Conservation (phyloP, 495 filamentous ascomycete genomes). For the Eremomyces bilateralis region DNA sequence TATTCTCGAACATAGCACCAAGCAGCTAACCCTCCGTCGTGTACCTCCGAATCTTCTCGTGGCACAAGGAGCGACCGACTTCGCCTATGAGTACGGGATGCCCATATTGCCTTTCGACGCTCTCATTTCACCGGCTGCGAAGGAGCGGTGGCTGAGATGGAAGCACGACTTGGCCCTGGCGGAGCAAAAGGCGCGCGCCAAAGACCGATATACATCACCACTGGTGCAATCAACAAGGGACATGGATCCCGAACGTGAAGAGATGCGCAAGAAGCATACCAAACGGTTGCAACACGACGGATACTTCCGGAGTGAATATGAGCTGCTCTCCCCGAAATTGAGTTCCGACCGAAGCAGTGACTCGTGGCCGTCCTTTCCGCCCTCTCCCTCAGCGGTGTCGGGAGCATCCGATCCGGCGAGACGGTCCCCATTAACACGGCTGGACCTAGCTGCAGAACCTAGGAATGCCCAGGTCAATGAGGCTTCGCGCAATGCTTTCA, state of each 20-base stretch:
- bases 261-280: neutral
- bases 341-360: too few species aligned
- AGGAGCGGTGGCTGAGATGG: constrained; percentile 58
- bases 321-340: too few species aligned
- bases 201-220: too few species aligned
- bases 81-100: constrained; percentile 59
- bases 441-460: too few species aligned
- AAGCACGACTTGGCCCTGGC: constrained; percentile 43
- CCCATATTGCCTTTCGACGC: constrained; percentile 43
- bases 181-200: constrained; percentile 11
- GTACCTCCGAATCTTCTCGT: constrained; percentile 87
- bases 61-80: constrained; percentile 61
- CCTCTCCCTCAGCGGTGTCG: constrained; percentile 2
- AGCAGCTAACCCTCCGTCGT: constrained; percentile 53
- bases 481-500: constrained; percentile 14
- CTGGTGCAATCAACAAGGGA: too few species aligned
- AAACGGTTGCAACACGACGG: constrained; percentile 3
- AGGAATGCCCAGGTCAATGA: too few species aligned
- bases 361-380: constrained; percentile 5
- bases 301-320: too few species aligned
- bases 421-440: too few species aligned
- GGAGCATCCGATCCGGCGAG: too few species aligned
- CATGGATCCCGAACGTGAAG: neutral
- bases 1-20: constrained; percentile 52
- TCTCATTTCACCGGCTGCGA: constrained; percentile 51